Evolutionary conservation across 2,329 filamentous ascomycete genomes (phyloP).

Genomic region (Diplocarpon rosae): DNA sequence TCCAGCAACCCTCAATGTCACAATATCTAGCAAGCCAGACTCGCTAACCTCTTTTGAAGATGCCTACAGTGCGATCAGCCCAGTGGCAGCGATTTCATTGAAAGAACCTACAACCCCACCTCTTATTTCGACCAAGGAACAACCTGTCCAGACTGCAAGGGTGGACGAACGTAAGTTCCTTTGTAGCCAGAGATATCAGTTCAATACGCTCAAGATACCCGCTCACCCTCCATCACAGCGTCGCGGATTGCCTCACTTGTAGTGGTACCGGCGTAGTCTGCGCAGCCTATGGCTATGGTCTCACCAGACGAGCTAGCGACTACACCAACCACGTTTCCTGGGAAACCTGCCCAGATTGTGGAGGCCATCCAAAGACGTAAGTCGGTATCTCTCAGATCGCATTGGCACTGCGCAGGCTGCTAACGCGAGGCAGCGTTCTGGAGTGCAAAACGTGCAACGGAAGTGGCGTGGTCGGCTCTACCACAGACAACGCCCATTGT

Average conservation of each 20-base stretch:
- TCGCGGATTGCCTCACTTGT: not conserved
- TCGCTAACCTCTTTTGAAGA: too few species aligned
- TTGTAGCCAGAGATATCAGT: not conserved
- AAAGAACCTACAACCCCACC: not conserved
- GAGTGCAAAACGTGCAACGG: not conserved
- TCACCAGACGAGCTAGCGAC: not conserved
- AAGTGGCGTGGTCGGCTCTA: not conserved
- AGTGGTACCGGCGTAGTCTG: not conserved
- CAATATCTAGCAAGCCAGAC: too few species aligned
- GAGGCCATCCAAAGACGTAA: slow-evolving; percentile 1
- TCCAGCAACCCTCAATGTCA: too few species aligned
- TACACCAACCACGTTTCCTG: not conserved
- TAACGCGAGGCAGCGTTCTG: not conserved
- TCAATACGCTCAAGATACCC: too few species aligned
- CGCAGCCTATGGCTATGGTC: not conserved
- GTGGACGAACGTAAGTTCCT: not conserved
- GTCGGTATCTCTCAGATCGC: not conserved
- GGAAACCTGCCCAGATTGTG: slow-evolving; percentile 1
- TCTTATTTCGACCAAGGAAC: not conserved
- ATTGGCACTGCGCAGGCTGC: not conserved
- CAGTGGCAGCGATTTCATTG: not conserved
- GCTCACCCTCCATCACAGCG: not conserved
- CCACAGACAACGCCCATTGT: too few species aligned
- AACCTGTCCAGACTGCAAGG: not conserved
- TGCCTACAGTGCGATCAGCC: too few species aligned